Evolutionary conservation across 1,284 basidiomycete species (phyloP), one percentile per base, ranked within the genome.

Genomic region (Sporisorium graminicola): DNA sequence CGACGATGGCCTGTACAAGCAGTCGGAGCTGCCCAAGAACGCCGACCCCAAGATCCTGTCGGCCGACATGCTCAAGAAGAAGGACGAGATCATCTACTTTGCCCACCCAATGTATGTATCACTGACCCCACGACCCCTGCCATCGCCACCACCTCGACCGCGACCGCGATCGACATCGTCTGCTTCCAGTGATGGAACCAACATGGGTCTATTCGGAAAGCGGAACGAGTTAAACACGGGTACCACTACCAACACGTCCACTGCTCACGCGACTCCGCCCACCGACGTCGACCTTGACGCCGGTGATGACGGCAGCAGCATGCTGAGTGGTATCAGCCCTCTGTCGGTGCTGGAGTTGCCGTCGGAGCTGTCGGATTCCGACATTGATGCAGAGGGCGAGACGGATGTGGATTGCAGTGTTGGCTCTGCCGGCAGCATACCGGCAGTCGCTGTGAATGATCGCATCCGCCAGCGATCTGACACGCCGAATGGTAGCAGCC

Each of bases 11-110:
- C 74, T 85, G 54, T 79, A 77, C 78, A 84, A 84, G 77, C 82
- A 84, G 74, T 73, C 72, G 50, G 83, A 85, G 62, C 54, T 79
- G 82, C 80, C 82, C 50, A 85, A 85, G 82, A 82, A 85, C 56
- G 81, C 74, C 44, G 75, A 85, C 62, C 83, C 83, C 51, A 85
- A 83, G 81, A 76, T 85, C 27, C 65, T 81, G 10, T 58, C 74
- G 13, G 81, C 78, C 26, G 79, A 82, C 33, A 85, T 85, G 66
- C 56, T 73, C 60, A 84, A 82, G 79, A 74, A 82, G 66, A 80
- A 82, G 74, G 83, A 85, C 67, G 83, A 84, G 47, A 70, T 85
- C 6, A 78, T 83, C 58, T 84, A 78, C 71, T 56, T 59, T 43
- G 79, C 77, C 70, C 80, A 77, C 55, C 82, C 83, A 14, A 82